These are phyloP conservation scores for Macrocybe gigantea DNA, from an alignment of 768 basidiomycete genomes.

Conservation along the genomic window DNA sequence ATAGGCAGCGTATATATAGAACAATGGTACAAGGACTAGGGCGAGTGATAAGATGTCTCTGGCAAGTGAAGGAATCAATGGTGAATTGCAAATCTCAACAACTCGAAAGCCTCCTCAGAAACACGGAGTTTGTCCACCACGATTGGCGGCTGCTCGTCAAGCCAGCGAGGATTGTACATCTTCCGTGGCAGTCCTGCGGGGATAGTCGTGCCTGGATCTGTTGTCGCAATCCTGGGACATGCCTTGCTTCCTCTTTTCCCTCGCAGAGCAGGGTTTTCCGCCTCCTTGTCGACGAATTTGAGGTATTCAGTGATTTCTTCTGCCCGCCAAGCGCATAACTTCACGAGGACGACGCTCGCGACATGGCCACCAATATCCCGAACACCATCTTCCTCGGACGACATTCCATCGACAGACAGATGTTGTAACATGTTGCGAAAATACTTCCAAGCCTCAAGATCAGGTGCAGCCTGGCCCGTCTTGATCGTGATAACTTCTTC, in stretches of 20 bases:
- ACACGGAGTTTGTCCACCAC: conserved; percentile 4
- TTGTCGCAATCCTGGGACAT: not conserved
- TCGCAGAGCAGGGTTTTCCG: not conserved
- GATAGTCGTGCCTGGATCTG: not conserved
- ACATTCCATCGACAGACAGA: conserved; percentile 7
- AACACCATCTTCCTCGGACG: conserved; percentile 7
- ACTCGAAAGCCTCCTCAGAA: conserved; percentile 8
- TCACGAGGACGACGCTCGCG: not conserved
- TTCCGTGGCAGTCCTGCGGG: not conserved
- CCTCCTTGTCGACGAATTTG: conserved; percentile 2
- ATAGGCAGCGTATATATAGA: too few species aligned
- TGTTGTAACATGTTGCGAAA: conserved; percentile 1
- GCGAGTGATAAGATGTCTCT: too few species aligned
- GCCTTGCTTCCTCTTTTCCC: not conserved
- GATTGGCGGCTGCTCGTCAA: not conserved
- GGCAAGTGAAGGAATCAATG: too few species aligned
- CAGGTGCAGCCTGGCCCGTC: not conserved
- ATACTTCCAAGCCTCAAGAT: conserved; percentile 6
- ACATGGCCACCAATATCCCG: too few species aligned
- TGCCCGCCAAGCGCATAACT: conserved; percentile 2
- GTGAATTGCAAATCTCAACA: conserved; percentile 2
- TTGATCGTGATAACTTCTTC: conserved; percentile 3
- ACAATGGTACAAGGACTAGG: too few species aligned
- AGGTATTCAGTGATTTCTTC: conserved; percentile 1
- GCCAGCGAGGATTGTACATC: conserved; percentile 6